phyloP scores from a whole-genome alignment of 1,139 yeast genomes.

The Sugiyamaella neomexicana region DNA sequence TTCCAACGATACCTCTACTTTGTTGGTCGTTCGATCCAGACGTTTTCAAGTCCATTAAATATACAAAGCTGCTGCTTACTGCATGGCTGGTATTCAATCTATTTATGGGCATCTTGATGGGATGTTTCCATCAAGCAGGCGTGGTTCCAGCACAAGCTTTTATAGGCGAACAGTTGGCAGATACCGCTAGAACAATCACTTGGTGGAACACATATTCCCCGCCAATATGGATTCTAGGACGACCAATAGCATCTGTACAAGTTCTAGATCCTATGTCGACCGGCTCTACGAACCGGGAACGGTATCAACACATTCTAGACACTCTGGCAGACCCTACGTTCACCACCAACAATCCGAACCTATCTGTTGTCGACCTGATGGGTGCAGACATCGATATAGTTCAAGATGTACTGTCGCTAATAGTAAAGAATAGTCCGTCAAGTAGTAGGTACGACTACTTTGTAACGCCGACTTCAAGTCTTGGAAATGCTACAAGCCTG shows the following conservation, averaged over 20 bases:
- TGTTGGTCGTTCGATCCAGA: slow-evolving; percentile 58
- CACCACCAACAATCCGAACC: slow-evolving; percentile 11
- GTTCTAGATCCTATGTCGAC: slow-evolving; percentile 29
- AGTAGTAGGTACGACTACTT: slow-evolving; percentile 18
- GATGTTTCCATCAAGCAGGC: slow-evolving; percentile 88
- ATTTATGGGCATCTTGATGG: slow-evolving; percentile 64
- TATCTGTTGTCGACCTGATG: slow-evolving; percentile 54
- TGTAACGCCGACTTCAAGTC: slow-evolving; percentile 20
- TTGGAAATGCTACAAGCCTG: slow-evolving; percentile 40
- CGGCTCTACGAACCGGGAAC: slow-evolving; percentile 35
- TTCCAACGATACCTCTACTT: slow-evolving; percentile 73
- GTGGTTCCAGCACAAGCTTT: slow-evolving; percentile 64
- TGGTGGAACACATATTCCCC: slow-evolving; percentile 98
- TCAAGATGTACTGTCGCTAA: slow-evolving; percentile 21
- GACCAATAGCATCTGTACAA: slow-evolving; percentile 33
- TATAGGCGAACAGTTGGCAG: slow-evolving; percentile 38
- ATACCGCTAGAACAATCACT: slow-evolving; percentile 26
- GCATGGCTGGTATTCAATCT: slow-evolving; percentile 69
- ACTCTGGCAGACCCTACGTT: not conserved
- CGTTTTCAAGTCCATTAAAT: slow-evolving; percentile 24
- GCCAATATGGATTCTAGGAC: slow-evolving; percentile 79
- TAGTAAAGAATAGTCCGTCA: slow-evolving; percentile 13
- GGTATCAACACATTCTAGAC: slow-evolving; percentile 14
- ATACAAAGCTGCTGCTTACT: slow-evolving; percentile 38
- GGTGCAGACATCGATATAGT: slow-evolving; percentile 48